Evolutionary conservation across 2,329 filamentous ascomycete species (phyloP).

Genomic region (Fusarium brachygibbosum): DNA sequence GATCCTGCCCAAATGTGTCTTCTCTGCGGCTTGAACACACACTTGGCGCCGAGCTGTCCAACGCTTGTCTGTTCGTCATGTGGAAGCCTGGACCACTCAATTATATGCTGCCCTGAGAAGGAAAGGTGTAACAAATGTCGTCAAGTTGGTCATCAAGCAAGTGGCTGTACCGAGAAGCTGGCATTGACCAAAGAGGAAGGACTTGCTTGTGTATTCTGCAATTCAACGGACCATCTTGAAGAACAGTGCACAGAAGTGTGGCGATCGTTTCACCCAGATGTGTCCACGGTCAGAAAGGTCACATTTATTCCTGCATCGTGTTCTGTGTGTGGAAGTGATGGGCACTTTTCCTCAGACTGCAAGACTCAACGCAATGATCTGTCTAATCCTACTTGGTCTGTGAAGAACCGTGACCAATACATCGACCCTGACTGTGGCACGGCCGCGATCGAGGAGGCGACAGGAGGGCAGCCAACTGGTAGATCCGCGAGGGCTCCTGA

Average conservation of each 20-base stretch:
- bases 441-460: slow-evolving; percentile 55
- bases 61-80: slow-evolving; percentile 64
- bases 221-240: slow-evolving; percentile 69
- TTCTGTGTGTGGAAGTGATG: slow-evolving; percentile 66
- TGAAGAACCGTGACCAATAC: slow-evolving; percentile 63
- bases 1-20: slow-evolving; percentile 63
- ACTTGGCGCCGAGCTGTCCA: slow-evolving; percentile 62
- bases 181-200: slow-evolving; percentile 65
- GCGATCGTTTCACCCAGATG: slow-evolving; percentile 65
- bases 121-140: slow-evolving; percentile 71
- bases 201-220: slow-evolving; percentile 72
- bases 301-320: slow-evolving; percentile 65
- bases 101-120: slow-evolving; percentile 64
- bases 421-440: slow-evolving; percentile 60
- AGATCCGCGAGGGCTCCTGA: slow-evolving; percentile 45
- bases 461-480: slow-evolving; percentile 43
- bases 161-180: slow-evolving; percentile 69
- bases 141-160: slow-evolving; percentile 69
- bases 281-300: slow-evolving; percentile 62
- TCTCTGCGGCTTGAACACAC: slow-evolving; percentile 64
- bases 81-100: slow-evolving; percentile 60
- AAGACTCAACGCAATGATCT: slow-evolving; percentile 42
- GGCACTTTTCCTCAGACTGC: slow-evolving; percentile 72
- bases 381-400: slow-evolving; percentile 65
- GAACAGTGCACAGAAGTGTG: slow-evolving; percentile 71